Base-by-base conservation (phyloP, 345 rosid species). In the Moricandia arvensis region DNA sequence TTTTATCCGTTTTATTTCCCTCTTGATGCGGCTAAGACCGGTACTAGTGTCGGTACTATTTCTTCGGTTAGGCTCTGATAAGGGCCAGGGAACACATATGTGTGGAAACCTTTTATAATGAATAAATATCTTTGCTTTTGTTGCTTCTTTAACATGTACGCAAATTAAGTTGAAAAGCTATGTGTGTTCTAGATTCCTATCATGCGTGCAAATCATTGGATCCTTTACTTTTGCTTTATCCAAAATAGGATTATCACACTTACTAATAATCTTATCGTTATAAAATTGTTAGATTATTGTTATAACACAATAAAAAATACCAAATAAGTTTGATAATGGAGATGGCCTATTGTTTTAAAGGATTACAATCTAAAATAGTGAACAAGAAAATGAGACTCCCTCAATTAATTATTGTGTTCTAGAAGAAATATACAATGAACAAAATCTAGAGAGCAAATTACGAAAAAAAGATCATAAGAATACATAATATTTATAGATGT, bases 1-100 rank as follows among this genome's bases (percentile, higher is more conserved):
- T 84, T 90, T 35, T 92, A 90, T 73, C 97, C 96, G 7, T 91
- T 91, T 78, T 92, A 85, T 83, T 90, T 78, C 75, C 96, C 93
- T 26, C 85, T 88, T 57, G 85, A 86, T 73, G 68, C 82, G 11
- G 30, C 68, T 58, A 63, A 57, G 63, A 66, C 82, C 43, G 13
- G 71, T 8, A 24, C 57, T 66, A 67, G 59, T 73, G 73, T 60
- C 5, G 62, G 57, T 66, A 72, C n/a, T 55, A 35, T 73, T 49
- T 49, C 80, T 47, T 66, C 67, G 30, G 68, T 21, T 71, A 64
- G 74, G 49, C 79, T 85, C 70, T 61, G 17, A 7, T 45, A 24
- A 67, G n/a, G 33, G 30, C 59, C 30, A 47, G 16, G 7, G n/a
- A 24, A 29, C 33, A 18, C 29, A 18, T n/a, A 49, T 53, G 33